These are phyloP conservation scores for Verticillium dahliae DNA, from an alignment of 2,329 filamentous ascomycete species.

Conservation along the genomic window DNA sequence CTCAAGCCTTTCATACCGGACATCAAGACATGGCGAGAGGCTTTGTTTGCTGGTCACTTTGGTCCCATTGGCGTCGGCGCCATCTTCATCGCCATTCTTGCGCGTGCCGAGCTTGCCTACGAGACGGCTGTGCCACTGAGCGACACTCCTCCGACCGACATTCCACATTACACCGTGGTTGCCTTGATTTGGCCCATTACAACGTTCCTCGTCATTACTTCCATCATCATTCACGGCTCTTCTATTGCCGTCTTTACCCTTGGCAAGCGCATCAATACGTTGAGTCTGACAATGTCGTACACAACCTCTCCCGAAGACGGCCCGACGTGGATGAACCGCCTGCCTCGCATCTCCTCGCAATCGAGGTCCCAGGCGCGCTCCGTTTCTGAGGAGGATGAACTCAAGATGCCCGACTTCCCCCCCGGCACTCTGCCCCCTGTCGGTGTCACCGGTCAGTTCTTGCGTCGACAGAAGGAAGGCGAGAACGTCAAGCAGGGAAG, in stretches of 20 bases:
- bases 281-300: slow-evolving; percentile 94
- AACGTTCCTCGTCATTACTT: slow-evolving; percentile 87
- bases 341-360: slow-evolving; percentile 63
- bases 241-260: slow-evolving; percentile 96
- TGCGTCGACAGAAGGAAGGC: slow-evolving; percentile 79
- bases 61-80: slow-evolving; percentile 96
- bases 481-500: slow-evolving; percentile 37
- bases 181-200: slow-evolving; percentile 92
- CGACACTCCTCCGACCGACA: slow-evolving; percentile 46
- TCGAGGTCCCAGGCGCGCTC: slow-evolving; percentile 78
- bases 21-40: slow-evolving; percentile 96
- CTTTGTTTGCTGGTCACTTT: slow-evolving; percentile 93
- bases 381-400: slow-evolving; percentile 67
- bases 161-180: slow-evolving; percentile 62
- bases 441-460: slow-evolving; percentile 66
- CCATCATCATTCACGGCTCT: slow-evolving; percentile 94
- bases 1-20: slow-evolving; percentile 93
- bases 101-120: slow-evolving; percentile 82
- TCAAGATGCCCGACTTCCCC: slow-evolving; percentile 53
- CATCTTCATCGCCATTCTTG: slow-evolving; percentile 90
- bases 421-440: slow-evolving; percentile 67
- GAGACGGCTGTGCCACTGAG: slow-evolving; percentile 68
- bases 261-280: slow-evolving; percentile 95
- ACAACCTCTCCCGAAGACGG: slow-evolving; percentile 84
- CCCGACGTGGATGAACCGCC: slow-evolving; percentile 88